Evolutionary conservation across 352 stramenopile genomes (phyloP).

Genomic region (Globisporangium canariense): DNA sequence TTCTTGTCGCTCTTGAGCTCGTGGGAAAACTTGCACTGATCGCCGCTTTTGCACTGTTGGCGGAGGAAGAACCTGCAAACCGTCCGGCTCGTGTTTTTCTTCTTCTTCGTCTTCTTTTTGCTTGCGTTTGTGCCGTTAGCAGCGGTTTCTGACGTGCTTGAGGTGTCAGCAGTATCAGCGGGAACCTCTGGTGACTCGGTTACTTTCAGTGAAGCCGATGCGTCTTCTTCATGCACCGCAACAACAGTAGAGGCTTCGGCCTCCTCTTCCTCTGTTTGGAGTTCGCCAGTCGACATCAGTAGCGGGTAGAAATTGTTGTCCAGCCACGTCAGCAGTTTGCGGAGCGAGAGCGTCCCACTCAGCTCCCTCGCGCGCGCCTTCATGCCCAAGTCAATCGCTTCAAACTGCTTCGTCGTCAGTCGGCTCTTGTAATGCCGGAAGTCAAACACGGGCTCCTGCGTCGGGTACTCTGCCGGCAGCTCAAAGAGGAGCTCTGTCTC

Average conservation of each 20-base stretch:
- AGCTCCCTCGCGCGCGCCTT: constrained; percentile 33
- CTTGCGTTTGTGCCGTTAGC: neutral
- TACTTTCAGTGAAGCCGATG: too few species aligned
- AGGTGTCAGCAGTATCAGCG: neutral
- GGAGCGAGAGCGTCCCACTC: constrained; percentile 44
- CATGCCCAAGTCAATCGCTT: constrained; percentile 34
- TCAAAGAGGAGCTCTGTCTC: constrained; percentile 53
- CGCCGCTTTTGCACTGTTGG: constrained; percentile 54
- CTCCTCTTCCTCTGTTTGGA: neutral
- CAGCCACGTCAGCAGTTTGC: constrained; percentile 79
- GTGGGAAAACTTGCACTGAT: constrained; percentile 67
- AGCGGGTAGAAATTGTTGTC: constrained; percentile 73
- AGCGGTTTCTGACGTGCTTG: neutral
- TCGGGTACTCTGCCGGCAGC: constrained; percentile 53
- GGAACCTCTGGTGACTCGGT: neutral
- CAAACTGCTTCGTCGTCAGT: constrained; percentile 34
- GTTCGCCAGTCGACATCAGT: constrained; percentile 9
- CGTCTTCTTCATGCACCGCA: constrained; percentile 11
- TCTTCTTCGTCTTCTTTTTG: constrained; percentile 7
- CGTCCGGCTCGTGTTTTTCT: constrained; percentile 19
- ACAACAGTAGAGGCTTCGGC: neutral
- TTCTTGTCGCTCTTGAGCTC: constrained; percentile 17
- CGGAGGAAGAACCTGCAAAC: constrained; percentile 49
- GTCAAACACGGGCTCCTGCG: constrained; percentile 40
- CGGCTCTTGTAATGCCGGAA: constrained; percentile 49